A percentile compares a stretch with the other conserved stretches of the same genome.
Conservation (phyloP, 2,329 filamentous ascomycete species). For the Ustulina deusta region DNA sequence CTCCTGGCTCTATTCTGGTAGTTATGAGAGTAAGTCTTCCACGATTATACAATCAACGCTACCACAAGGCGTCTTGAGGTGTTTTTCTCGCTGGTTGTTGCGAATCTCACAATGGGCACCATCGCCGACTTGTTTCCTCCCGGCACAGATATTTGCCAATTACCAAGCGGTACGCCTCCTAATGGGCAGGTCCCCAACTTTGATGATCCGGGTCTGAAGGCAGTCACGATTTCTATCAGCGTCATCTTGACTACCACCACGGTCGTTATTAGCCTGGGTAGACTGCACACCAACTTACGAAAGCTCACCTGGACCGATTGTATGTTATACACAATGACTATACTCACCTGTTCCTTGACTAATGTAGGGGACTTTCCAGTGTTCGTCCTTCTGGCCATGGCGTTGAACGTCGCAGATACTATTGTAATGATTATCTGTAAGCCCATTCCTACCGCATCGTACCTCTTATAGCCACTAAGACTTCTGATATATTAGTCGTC, state of each 20-base stretch:
- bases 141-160: not conserved
- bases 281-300: slow-evolving; percentile 20
- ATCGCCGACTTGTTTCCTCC: not conserved
- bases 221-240: slow-evolving; percentile 15
- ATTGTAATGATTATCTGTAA: slow-evolving; percentile 25
- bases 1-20: too few relatives aligned
- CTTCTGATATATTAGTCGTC: not conserved
- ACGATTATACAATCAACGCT: too few relatives aligned
- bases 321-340: not conserved
- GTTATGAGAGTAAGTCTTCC: too few relatives aligned
- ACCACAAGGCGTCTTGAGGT: too few relatives aligned
- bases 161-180: slow-evolving; percentile 18
- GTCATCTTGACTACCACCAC: slow-evolving; percentile 27
- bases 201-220: slow-evolving; percentile 11
- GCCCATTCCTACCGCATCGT: not conserved
- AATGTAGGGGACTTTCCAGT: slow-evolving; percentile 18
- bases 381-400: slow-evolving; percentile 25
- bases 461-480: not conserved
- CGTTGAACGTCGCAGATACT: slow-evolving; percentile 23
- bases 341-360: not conserved
- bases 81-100: too few relatives aligned
- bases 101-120: too few relatives aligned
- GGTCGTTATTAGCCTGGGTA: slow-evolving; percentile 19
- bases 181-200: slow-evolving; percentile 27
- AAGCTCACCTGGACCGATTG: slow-evolving; percentile 20